These are phyloP conservation scores for Trichoderma oligosporum DNA, from an alignment of 2,329 filamentous ascomycete genomes.

Conservation along the genomic window DNA sequence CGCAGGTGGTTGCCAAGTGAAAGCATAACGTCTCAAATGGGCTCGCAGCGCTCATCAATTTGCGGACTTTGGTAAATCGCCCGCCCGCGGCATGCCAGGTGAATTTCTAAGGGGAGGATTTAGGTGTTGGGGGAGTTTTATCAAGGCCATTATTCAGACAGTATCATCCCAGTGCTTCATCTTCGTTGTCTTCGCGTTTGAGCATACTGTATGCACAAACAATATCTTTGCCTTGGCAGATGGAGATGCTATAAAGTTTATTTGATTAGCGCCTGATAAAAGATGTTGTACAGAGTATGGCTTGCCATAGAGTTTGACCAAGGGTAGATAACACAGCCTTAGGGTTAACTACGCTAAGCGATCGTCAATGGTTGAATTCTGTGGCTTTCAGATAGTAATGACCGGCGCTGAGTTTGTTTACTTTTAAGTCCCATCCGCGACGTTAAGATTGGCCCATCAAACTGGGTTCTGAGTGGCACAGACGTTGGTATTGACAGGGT, in stretches of 20 bases:
- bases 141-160: background rate
- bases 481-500: too few species aligned
- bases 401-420: background rate
- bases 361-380: background rate
- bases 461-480: too few species aligned
- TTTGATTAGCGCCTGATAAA: too few species aligned
- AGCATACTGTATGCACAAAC: too few species aligned
- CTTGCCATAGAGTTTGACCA: background rate
- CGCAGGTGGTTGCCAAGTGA: background rate
- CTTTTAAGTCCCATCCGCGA: background rate
- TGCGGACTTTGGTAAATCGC: slow-evolving; percentile 8
- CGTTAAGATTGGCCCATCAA: background rate
- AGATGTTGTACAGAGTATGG: too few species aligned
- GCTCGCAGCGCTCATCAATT: background rate
- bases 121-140: too few species aligned
- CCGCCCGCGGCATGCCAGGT: background rate
- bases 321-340: background rate
- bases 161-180: background rate
- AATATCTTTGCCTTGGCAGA: too few species aligned
- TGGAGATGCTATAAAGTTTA: too few species aligned
- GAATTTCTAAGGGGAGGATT: background rate
- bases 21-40: background rate
- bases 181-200: too few species aligned
- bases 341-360: too few species aligned
- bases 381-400: background rate